A percentile compares a stretch with the other conserved stretches of the same genome.
Conservation (phyloP, 108 stramenopile genomes). For the Epithemia pelagica region DNA sequence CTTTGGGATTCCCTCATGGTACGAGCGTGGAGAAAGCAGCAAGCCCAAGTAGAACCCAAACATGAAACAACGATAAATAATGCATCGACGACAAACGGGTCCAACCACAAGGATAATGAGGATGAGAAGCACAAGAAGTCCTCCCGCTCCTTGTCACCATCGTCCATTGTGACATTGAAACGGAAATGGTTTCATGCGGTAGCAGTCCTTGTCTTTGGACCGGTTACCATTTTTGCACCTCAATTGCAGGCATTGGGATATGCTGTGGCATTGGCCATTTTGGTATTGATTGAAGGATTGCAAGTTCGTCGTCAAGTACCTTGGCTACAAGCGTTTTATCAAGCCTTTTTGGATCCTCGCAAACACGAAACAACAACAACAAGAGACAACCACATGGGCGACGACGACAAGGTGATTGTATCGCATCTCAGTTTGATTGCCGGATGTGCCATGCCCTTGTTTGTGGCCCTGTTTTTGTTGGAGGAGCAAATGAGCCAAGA, state of each 20-base stretch:
- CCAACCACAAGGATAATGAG: no score
- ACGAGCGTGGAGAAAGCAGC: no score
- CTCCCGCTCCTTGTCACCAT: not conserved
- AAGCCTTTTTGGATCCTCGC: conserved; percentile 23
- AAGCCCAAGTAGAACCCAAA: no score
- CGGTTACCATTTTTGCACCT: conserved; percentile 42
- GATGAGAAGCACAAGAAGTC: no score
- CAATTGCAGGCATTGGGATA: conserved; percentile 68
- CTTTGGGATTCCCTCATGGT: no score
- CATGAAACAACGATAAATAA: no score
- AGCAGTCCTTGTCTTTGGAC: conserved; percentile 64
- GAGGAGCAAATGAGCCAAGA: not conserved
- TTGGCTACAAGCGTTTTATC: conserved; percentile 26
- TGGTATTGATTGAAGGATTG: conserved; percentile 58
- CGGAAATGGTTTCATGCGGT: conserved; percentile 82
- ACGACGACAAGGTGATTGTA: conserved; percentile 49
- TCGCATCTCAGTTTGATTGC: conserved; percentile 64
- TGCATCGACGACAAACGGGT: no score
- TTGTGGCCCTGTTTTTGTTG: conserved; percentile 20
- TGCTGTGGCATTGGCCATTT: conserved; percentile 53
- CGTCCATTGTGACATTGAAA: conserved; percentile 30
- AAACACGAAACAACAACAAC: conserved; percentile 5
- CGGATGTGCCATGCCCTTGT: conserved; percentile 76
- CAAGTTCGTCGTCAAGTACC: conserved; percentile 19
- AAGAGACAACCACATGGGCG: conserved; percentile 29